Base-by-base conservation (phyloP, 352 stramenopile genomes). In the Pythium dissotocum region DNA sequence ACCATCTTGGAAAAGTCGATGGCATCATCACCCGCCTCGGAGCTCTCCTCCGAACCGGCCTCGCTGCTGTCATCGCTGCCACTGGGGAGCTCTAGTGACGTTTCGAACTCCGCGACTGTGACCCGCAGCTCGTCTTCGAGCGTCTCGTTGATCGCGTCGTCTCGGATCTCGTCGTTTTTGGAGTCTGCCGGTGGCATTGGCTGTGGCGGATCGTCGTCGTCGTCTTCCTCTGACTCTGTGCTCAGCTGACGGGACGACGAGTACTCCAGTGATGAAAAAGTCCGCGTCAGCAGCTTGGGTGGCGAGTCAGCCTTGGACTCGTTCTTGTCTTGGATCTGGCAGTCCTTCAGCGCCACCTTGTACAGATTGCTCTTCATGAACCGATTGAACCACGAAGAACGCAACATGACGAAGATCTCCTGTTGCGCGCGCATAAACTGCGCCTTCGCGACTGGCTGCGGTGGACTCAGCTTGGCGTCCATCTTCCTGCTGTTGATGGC, bases 331-430 rank as follows among this genome's bases (percentile, higher is more conserved):
- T 87, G 79, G 53, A 92, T 88, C 4, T 80, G 74, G 28, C 83
- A 85, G 63, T 95, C 87, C 64, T 91, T 81, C 9, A 95, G 65
- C 30, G 84, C 87, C 28, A 95, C 69, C 52, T 90, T 86, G 72
- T 95, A 95, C 21, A 93, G 65, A 35, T 90, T 85, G 74, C 87
- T 95, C 67, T 91, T 91, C 63, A 88, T 92, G 67, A 95, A 95
- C 13, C 83, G 82, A 26, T 90, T 79, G 49, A 89, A 95, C 85
- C 87, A 93, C 18, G 87, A 93, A 6, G 87, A 90, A 13, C 72
- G 76, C 10, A 95, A 70, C 80, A 93, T 91, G 9, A 86, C 72
- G 38, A 92, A 91, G 36, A 95, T 95, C 61, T 95, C 87, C 58
- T 91, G 80, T 60, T 95, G 87, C 1, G 87, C 87, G 9, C 80